phyloP scores from a whole-genome alignment of 768 basidiomycete genomes.

The Mycena galopus region DNA sequence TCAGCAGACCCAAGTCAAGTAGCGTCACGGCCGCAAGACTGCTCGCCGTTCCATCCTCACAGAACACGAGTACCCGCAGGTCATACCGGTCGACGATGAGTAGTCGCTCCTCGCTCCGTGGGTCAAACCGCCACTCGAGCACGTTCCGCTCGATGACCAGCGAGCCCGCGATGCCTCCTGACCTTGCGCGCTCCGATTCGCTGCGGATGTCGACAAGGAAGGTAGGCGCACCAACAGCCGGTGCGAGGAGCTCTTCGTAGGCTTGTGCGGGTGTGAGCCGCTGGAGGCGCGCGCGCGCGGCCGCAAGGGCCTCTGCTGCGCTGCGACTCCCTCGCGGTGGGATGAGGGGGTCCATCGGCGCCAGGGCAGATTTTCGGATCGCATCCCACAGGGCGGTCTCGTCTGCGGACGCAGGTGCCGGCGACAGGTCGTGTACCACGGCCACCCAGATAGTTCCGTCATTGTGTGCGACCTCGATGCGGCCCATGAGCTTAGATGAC shows the following conservation, averaged over 20 bases:
- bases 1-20: slow-evolving; percentile 77
- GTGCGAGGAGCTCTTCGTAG: slow-evolving; percentile 68
- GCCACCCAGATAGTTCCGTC: slow-evolving; percentile 56
- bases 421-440: slow-evolving; percentile 61
- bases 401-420: slow-evolving; percentile 62
- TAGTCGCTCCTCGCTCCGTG: slow-evolving; percentile 68
- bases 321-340: slow-evolving; percentile 77
- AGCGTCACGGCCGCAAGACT: slow-evolving; percentile 79
- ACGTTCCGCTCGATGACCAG: slow-evolving; percentile 81
- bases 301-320: slow-evolving; percentile 68
- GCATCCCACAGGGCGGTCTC: slow-evolving; percentile 78
- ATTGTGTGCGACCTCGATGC: slow-evolving; percentile 57
- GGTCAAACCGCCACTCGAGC: slow-evolving; percentile 87
- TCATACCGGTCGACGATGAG: slow-evolving; percentile 83
- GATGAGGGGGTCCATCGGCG: slow-evolving; percentile 69
- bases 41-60: slow-evolving; percentile 71
- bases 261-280: slow-evolving; percentile 73
- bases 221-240: slow-evolving; percentile 68
- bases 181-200: slow-evolving; percentile 65
- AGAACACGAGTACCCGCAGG: slow-evolving; percentile 79
- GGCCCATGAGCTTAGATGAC: slow-evolving; percentile 77
- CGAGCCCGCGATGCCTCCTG: slow-evolving; percentile 76
- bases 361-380: slow-evolving; percentile 70
- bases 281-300: slow-evolving; percentile 73
- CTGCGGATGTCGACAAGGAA: slow-evolving; percentile 86